These are phyloP conservation scores for Hyphodiscus hymeniophilus DNA, from an alignment of 495 filamentous ascomycete species.

Conservation along the genomic window DNA sequence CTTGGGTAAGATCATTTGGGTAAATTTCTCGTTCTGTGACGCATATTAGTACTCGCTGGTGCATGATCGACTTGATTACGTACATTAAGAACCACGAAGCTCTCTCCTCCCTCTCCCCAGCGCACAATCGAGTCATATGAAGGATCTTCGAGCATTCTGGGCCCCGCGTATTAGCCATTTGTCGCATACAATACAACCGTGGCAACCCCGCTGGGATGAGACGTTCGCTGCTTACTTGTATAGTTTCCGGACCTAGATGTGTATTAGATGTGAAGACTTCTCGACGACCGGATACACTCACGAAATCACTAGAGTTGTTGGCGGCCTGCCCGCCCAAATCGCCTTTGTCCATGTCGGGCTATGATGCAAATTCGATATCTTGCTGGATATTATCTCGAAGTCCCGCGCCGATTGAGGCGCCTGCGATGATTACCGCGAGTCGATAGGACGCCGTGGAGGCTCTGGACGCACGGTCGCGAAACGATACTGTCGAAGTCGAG, in stretches of 20 bases:
- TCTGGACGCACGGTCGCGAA: background rate
- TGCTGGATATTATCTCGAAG: background rate
- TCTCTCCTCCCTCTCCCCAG: conserved; percentile 91
- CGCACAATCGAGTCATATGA: conserved; percentile 87
- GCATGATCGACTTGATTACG: conserved; percentile 4
- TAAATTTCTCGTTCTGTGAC: conserved; percentile 90
- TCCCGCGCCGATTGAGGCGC: background rate
- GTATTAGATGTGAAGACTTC: conserved; percentile 1
- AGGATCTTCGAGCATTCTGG: conserved; percentile 94
- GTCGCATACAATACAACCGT: background rate
- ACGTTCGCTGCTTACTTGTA: conserved; percentile 67
- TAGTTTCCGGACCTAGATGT: conserved; percentile 80
- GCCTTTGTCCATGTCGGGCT: conserved; percentile 16
- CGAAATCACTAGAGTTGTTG: conserved; percentile 27
- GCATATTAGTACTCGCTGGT: conserved; percentile 4
- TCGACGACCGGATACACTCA: conserved; percentile 11
- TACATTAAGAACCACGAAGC: conserved; percentile 97
- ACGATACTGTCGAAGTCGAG: background rate
- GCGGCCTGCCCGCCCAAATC: conserved; percentile 19
- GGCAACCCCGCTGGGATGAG: too few relatives aligned
- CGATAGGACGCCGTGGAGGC: background rate
- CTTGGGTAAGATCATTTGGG: conserved; percentile 91
- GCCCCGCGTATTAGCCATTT: conserved; percentile 20
- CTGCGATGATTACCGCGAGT: background rate
- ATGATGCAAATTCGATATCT: background rate